phyloP scores from a whole-genome alignment of 129 eudicot species.

The Mikania micrantha region DNA sequence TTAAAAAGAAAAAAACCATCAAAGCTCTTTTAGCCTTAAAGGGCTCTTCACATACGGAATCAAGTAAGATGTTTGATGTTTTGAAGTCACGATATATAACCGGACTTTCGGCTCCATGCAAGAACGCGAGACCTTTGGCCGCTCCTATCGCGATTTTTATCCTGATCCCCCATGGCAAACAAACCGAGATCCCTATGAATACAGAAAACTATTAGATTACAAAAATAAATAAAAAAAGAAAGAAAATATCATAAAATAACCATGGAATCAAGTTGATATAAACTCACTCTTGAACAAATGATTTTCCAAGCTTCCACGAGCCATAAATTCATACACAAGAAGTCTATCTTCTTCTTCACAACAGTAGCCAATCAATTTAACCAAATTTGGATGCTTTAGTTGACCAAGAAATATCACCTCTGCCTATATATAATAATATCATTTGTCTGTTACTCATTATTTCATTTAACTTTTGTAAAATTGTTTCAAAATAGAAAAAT shows the following conservation, averaged over 20 bases:
- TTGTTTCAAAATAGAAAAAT: background rate
- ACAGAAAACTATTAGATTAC: background rate
- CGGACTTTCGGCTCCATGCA: conserved; percentile 88
- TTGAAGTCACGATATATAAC: conserved; percentile 96
- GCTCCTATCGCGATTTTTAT: conserved; percentile 87
- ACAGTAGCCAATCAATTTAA: conserved; percentile 81
- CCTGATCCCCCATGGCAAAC: conserved; percentile 86
- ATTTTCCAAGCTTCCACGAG: conserved; percentile 95
- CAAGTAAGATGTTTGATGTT: conserved; percentile 87
- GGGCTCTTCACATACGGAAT: conserved; percentile 51
- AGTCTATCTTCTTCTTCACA: conserved; percentile 93
- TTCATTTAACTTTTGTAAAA: background rate
- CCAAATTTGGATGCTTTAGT: conserved; percentile 81
- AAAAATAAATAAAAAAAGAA: background rate
- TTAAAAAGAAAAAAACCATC: background rate
- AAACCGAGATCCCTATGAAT: conserved; percentile 58
- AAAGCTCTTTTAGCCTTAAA: background rate
- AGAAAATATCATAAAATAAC: background rate
- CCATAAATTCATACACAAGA: conserved; percentile 91
- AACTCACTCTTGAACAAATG: conserved; percentile 79
- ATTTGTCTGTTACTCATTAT: background rate
- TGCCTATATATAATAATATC: conserved; percentile 39
- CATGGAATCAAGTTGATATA: background rate
- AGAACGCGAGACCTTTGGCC: conserved; percentile 93
- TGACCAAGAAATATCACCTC: conserved; percentile 98